Conservation (phyloP, 2,329 filamentous ascomycete species). For the Pyrenophora seminiperda region DNA sequence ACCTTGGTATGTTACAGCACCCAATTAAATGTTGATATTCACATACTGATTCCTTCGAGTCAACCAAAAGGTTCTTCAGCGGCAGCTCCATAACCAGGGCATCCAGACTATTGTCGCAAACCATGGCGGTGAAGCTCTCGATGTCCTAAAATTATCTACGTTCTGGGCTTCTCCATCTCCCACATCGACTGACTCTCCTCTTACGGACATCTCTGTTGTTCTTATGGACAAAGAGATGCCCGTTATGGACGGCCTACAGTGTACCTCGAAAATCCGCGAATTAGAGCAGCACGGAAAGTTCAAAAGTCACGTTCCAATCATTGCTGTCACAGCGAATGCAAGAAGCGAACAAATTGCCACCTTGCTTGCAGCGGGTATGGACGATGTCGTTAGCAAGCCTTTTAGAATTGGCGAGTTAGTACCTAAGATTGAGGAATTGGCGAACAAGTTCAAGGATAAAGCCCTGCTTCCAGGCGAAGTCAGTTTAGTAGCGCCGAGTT, state of each 20-base stretch:
- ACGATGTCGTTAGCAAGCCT: constrained; percentile 58
- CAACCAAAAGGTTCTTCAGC: constrained; percentile 56
- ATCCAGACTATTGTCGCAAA: constrained; percentile 55
- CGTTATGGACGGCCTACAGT: constrained; percentile 49
- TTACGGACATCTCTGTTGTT: constrained; percentile 37
- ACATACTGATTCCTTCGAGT: constrained; percentile 40
- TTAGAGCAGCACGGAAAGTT: constrained; percentile 45
- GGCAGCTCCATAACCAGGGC: constrained; percentile 56
- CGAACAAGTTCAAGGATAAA: constrained; percentile 24
- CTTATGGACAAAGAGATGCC: constrained; percentile 52
- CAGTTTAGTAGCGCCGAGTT: neutral
- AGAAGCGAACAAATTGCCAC: constrained; percentile 49
- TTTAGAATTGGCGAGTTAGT: constrained; percentile 58
- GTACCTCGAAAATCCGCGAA: constrained; percentile 46
- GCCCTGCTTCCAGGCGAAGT: neutral
- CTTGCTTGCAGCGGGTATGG: constrained; percentile 48
- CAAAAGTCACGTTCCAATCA: constrained; percentile 47
- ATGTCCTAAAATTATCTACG: constrained; percentile 50
- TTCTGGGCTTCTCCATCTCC: constrained; percentile 47
- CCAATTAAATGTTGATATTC: too few relatives aligned
- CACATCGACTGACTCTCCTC: constrained; percentile 18
- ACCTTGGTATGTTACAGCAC: constrained; percentile 35
- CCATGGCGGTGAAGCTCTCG: constrained; percentile 57
- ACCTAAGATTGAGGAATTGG: constrained; percentile 58
- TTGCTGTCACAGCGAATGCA: constrained; percentile 51